Conservation (phyloP, 164 flowering plant species). For the Vitis rupestris region DNA sequence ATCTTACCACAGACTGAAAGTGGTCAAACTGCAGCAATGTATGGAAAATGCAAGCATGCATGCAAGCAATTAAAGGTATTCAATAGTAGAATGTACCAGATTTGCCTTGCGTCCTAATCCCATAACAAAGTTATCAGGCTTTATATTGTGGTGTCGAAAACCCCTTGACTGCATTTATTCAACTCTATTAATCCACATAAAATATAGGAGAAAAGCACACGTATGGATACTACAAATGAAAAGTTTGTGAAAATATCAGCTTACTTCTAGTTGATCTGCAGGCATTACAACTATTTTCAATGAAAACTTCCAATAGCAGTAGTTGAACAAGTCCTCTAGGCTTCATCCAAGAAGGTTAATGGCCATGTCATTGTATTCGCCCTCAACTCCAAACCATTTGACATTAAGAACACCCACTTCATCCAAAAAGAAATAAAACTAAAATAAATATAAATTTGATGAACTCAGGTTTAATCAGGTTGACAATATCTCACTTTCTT, state of each 20-base stretch:
- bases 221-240: neutral
- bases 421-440: no score
- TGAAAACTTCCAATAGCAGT: conserved; percentile 56
- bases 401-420: conserved; percentile 2
- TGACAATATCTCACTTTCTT: neutral
- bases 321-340: conserved; percentile 64
- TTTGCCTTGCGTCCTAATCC: conserved; percentile 74
- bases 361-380: conserved; percentile 62
- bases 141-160: conserved; percentile 74
- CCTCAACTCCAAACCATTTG: conserved; percentile 72
- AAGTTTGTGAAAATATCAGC: neutral
- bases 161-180: conserved; percentile 77
- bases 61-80: neutral
- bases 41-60: neutral
- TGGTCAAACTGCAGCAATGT: neutral
- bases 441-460: no score
- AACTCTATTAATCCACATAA: conserved; percentile 53
- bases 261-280: conserved; percentile 64
- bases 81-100: conserved; percentile 36
- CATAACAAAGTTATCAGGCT: conserved; percentile 79
- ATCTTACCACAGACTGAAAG: no score
- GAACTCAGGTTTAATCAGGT: no score
- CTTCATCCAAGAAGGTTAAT: conserved; percentile 78
- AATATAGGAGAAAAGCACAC: neutral
- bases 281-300: conserved; percentile 72